Conservation (phyloP, 2,329 filamentous ascomycete species). For the Microdochium nivale region DNA sequence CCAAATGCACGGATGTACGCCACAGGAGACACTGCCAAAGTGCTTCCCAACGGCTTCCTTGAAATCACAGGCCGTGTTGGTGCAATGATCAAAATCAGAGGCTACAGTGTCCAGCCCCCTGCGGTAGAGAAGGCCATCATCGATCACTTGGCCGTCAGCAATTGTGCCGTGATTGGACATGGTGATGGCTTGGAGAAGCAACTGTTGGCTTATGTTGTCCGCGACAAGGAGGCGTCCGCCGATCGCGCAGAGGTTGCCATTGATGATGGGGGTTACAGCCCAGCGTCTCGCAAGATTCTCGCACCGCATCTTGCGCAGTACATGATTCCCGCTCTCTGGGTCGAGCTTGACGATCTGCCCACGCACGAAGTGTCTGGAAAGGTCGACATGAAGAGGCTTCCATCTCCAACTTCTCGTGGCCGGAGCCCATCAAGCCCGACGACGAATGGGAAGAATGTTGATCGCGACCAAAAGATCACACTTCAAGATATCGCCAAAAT, state of each 20-base stretch:
- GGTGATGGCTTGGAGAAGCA: constrained; percentile 70
- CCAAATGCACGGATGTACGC: constrained; percentile 63
- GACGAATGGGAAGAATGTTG: constrained; percentile 32
- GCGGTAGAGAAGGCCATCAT: constrained; percentile 69
- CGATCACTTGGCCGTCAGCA: constrained; percentile 59
- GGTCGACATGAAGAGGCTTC: constrained; percentile 63
- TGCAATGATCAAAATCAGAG: constrained; percentile 73
- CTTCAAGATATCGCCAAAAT: constrained; percentile 60
- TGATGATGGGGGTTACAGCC: constrained; percentile 63
- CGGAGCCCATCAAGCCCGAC: constrained; percentile 10
- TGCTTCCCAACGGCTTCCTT: constrained; percentile 58
- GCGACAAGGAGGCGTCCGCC: constrained; percentile 49
- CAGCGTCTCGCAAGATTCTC: constrained; percentile 56
- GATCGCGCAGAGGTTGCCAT: constrained; percentile 56
- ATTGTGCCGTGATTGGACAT: constrained; percentile 64
- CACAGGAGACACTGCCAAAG: constrained; percentile 62
- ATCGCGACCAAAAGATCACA: constrained; percentile 54
- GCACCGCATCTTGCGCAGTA: constrained; percentile 65
- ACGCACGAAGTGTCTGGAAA: constrained; percentile 76
- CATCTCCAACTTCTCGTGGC: constrained; percentile 38
- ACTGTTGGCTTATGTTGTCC: constrained; percentile 68
- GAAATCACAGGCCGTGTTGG: constrained; percentile 72
- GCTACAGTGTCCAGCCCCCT: constrained; percentile 69
- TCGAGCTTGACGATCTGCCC: constrained; percentile 61
- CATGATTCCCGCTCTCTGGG: constrained; percentile 76